Conservation (phyloP, 805 yeast species). For the Metschnikowia colocasiae region DNA sequence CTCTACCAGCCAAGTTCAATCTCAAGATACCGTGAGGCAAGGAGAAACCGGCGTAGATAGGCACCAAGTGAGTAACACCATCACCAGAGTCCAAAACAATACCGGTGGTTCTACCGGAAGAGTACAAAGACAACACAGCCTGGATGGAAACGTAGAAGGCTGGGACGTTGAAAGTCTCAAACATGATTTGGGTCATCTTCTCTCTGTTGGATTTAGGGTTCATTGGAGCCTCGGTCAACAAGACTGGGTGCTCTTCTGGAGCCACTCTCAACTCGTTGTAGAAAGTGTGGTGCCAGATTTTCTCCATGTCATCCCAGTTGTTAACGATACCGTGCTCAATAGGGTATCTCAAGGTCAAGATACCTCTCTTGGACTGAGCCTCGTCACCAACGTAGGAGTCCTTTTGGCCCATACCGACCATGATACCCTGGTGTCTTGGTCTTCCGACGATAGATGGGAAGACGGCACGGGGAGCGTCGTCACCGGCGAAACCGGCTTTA, state of each 20-base stretch:
- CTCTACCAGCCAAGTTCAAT: conserved; percentile 99
- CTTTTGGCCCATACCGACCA: conserved; percentile 99
- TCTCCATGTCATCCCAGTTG: conserved; percentile 99
- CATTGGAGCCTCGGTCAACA: conserved; percentile 99
- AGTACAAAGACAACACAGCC: conserved; percentile 96
- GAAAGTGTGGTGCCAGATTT: conserved; percentile 99
- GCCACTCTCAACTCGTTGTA: conserved; percentile 99
- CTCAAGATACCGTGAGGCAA: conserved; percentile 98
- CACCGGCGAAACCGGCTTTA: conserved; percentile 99
- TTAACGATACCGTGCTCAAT: conserved; percentile 99
- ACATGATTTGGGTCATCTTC: conserved; percentile 99
- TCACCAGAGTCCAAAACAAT: conserved; percentile 99
- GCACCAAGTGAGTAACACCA: conserved; percentile 99
- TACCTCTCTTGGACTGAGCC: conserved; percentile 99
- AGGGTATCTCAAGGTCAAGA: conserved; percentile 96
- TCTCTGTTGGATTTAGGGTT: conserved; percentile 99
- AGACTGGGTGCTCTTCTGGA: conserved; percentile 99
- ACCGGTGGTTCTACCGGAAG: conserved; percentile 99
- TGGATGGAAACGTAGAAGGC: conserved; percentile 99
- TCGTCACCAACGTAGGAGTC: conserved; percentile 99
- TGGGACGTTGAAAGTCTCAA: conserved; percentile 99
- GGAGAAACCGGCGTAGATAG: conserved; percentile 99
- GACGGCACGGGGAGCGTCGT: conserved; percentile 99
- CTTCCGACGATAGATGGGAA: conserved; percentile 99
- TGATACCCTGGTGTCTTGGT: conserved; percentile 99